Evolutionary conservation across 176 grass and related monocot genomes (phyloP).

Genomic region (Chloris gayana): DNA sequence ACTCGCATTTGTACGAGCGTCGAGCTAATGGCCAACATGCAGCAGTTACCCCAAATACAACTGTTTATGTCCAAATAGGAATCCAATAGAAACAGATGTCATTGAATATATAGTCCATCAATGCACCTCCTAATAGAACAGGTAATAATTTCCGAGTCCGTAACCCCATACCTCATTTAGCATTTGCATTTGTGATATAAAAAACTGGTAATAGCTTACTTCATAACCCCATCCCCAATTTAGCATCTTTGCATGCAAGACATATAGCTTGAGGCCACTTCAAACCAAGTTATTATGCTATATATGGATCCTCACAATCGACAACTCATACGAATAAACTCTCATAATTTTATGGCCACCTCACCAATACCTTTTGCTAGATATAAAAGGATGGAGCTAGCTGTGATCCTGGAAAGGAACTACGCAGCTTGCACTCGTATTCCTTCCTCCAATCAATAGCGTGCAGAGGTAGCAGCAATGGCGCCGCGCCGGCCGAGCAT

Average conservation of each 20-base stretch:
- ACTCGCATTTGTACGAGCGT: no score
- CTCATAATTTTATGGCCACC: not conserved
- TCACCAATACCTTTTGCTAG: not conserved
- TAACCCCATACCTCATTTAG: not conserved
- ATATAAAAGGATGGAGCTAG: not conserved
- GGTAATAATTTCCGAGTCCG: not conserved
- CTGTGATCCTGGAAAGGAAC: not conserved
- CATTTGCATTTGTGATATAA: not conserved
- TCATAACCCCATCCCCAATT: not conserved
- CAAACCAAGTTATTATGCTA: not conserved
- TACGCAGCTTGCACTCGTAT: not conserved
- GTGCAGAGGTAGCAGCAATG: slow-evolving; percentile 24
- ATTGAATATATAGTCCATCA: not conserved
- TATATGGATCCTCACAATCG: not conserved
- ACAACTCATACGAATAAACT: not conserved
- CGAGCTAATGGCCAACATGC: not conserved
- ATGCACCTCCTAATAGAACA: not conserved
- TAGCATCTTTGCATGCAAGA: not conserved
- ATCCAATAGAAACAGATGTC: not conserved
- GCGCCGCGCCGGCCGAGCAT: slow-evolving; percentile 34
- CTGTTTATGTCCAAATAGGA: not conserved
- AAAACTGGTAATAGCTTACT: not conserved
- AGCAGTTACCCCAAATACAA: not conserved
- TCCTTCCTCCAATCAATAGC: not conserved
- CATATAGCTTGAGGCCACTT: not conserved